A percentile compares a stretch with the other conserved stretches of the same genome.
Conservation (phyloP, 2,329 filamentous ascomycete genomes). For the Podosphaera aphanis region DNA sequence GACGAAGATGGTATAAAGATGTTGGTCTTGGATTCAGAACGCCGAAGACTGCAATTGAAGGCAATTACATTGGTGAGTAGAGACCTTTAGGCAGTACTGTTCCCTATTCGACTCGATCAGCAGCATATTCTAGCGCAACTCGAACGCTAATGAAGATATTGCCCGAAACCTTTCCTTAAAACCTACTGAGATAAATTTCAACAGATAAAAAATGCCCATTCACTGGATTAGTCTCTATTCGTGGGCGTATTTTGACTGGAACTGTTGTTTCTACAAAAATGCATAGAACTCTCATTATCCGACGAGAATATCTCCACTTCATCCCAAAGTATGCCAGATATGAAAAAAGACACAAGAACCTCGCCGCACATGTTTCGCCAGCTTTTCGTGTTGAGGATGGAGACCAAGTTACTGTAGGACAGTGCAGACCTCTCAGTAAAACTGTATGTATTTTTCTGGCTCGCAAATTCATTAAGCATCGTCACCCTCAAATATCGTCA, state of each 20-base stretch:
- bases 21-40: constrained; percentile 98
- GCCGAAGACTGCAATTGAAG: constrained; percentile 96
- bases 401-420: constrained; percentile 97
- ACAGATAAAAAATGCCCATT: constrained; percentile 99
- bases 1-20: constrained; percentile 98
- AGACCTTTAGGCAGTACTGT: too few species aligned
- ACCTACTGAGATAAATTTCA: too few species aligned
- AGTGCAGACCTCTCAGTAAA: constrained; percentile 98
- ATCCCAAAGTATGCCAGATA: constrained; percentile 99
- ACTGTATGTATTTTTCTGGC: constrained; percentile 58
- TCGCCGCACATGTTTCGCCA: constrained; percentile 93
- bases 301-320: constrained; percentile 99
- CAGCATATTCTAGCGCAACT: too few species aligned
- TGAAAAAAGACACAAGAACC: constrained; percentile 99
- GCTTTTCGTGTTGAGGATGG: constrained; percentile 99
- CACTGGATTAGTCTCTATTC: constrained; percentile 96
- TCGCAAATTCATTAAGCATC: too few species aligned
- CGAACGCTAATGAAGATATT: too few species aligned
- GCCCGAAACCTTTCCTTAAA: too few species aligned
- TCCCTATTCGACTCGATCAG: too few species aligned
- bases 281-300: constrained; percentile 98
- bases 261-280: constrained; percentile 99
- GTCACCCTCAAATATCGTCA: not conserved
- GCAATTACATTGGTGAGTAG: constrained; percentile 90
- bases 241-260: constrained; percentile 98